Evolutionary conservation across 2,329 filamentous ascomycete genomes (phyloP), one percentile per base, ranked within the genome.

Genomic region (Cordyceps cicadae): DNA sequence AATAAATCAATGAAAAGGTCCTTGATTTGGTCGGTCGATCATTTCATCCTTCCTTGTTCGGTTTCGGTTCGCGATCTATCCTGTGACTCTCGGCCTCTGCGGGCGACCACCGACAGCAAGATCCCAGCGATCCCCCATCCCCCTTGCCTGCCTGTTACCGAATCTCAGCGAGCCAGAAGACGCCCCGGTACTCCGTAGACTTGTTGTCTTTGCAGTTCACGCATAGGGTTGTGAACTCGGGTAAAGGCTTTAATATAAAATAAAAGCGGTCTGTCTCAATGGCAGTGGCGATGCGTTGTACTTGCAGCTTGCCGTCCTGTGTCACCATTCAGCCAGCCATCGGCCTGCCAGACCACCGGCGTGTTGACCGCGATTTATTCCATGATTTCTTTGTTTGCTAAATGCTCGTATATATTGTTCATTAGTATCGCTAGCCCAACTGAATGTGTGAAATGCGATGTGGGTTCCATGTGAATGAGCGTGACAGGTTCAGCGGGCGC

Each of bases 221-320:
- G 43, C 1, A 39, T 53, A 19, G 3, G 37, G 8, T 9, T 17
- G 7, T 3, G 34, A 24, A 24, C 19, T 5, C 12, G 24, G 17
- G 12, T 29, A 24, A 6, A 32, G 48, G 15, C 15, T 1, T 39
- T 24, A 9, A 17, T 24, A 14, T 29, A 19, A n/a, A 32, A 24
- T 24, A 43, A 41, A 43, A 41, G 56, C 56, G 54, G 54, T 57
- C 46, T 50, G 41, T 34, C 14, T 26, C 19, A 24, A 24, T 11
- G 32, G 17, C 21, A 4, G 56, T 45, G 56, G 48, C 48, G 24
- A 46, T 59, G 56, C 48, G 48, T 45, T 59, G 55, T 50, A 51
- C 55, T 58, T 29, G 55, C 45, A 21, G 21, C 45, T 50, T 49
- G 43, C 54, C 43, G 54, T 26, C 51, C 48, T 59, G 56, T 45